Evolutionary conservation across 306 rosid species (phyloP), one percentile per base, ranked within the genome.

Genomic region (Arachis stenosperma): DNA sequence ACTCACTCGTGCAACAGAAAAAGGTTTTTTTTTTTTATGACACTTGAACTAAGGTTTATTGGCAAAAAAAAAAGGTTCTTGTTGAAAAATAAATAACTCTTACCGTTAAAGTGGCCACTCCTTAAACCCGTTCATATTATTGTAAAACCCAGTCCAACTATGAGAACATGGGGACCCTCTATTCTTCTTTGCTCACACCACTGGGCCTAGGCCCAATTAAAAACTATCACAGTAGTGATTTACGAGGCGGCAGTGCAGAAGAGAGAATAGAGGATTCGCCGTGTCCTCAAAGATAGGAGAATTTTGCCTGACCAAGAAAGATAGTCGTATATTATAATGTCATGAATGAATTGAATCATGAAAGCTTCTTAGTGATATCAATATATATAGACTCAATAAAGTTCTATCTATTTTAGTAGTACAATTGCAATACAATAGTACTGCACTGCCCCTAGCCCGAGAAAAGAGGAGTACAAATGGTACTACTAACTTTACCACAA

Each of bases 91-190:
- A 22, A 22, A 33, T 0, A 61, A 37, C 1, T 42, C 84, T 6
- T 78, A 79, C 52, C 83, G 1, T 71, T 71, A 72, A 2, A 61
- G 79, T 0, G 78, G 70, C 2, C 0, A 86, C 0, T 90, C 3
- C 94, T 84, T 46, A 80, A 77, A 0, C 75, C 86, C 9, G 63
- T 89, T 2, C 89, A 86, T 63, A 6, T 69, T 0, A 10, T 50
- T 85, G 88, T 84, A 54, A 15, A 40, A 72, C 57, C 6, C 78
- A 81, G 22, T 80, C 88, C 2, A 81, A 87, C 65, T 5, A 27
- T 0, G 91, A 89, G 56, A 40, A 89, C 78, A 87, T 89, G 95
- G 95, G 95, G 7, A 83, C 54, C 57, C 80, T 89, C 71, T 85
- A 87, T 72, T 81, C 91, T 0, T 88, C 91, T 48, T 9, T 48